Base-by-base conservation (phyloP, 495 filamentous ascomycete genomes). In the Aspergillus olivimuriae region DNA sequence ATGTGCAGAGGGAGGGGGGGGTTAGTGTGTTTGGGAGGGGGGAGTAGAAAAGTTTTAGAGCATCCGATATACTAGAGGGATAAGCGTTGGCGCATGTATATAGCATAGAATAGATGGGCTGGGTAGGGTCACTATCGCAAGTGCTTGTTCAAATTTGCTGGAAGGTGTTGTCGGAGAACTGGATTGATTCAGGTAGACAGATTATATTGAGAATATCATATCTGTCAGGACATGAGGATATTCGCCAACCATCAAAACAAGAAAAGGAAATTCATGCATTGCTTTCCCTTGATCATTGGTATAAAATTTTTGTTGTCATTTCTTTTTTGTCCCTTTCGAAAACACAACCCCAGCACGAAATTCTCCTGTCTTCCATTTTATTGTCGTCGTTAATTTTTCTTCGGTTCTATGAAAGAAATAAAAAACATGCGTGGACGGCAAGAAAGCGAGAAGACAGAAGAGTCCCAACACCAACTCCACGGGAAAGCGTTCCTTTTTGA, bases 21-120 rank as follows among this genome's bases (percentile, higher is more conserved):
- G 82, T 89, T 30, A 78, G 69, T 48, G 84, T 92, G 9, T 94
- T 90, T 68, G 86, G 86, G 56, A 74, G 85, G 57, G 87, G 88
- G 16, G 73, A 70, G 46, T 69, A 62, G 34, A 58, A 44, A 53
- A 16, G 12, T 20, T 18, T 21, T 41, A n/a, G n/a, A n/a, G n/a
- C n/a, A n/a, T n/a, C n/a, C n/a, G n/a, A n/a, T n/a, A n/a, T n/a
- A n/a, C n/a, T n/a, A n/a, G n/a, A n/a, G n/a, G n/a, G n/a, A n/a
- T n/a, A n/a, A n/a, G n/a, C n/a, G n/a, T n/a, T n/a, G n/a, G n/a
- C n/a, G n/a, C 44, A 23, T 37, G 44, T 39, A 11, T 15, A 43
- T 39, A 39, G 36, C 10, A 10, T 36, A 22, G 35, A 39, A 39
- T 18, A 16, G 20, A 18, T 44, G 48, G 20, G 41, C 41, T 50